Conservation (phyloP, 2,329 filamentous ascomycete species). For the Fusarium sp. region DNA sequence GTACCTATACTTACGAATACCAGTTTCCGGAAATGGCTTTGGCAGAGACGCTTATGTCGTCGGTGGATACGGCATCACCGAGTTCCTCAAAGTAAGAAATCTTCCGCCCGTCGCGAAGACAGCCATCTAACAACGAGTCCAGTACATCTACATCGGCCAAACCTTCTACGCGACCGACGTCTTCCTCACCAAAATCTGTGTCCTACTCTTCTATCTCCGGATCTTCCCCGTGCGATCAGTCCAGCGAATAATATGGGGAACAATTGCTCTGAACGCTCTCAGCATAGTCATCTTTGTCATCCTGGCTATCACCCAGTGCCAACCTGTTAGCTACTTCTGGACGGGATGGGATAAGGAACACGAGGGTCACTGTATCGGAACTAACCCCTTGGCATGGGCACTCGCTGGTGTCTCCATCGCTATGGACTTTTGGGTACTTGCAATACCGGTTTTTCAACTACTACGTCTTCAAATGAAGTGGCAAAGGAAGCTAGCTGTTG, state of each 20-base stretch:
- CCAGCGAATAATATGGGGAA: conserved; percentile 16
- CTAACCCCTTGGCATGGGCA: conserved; percentile 14
- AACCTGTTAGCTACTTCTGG: conserved; percentile 22
- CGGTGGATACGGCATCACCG: conserved; percentile 5
- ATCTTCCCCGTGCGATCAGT: conserved; percentile 9
- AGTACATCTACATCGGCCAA: conserved; percentile 19
- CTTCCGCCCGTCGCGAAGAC: rapidly evolving
- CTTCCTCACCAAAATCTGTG: conserved; percentile 18
- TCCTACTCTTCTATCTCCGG: conserved; percentile 27
- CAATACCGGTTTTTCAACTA: neutral
- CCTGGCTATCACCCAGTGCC: conserved; percentile 2
- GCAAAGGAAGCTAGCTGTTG: conserved; percentile 15
- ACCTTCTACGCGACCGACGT: conserved; percentile 20
- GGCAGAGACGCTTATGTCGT: conserved; percentile 7
- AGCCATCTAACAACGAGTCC: neutral
- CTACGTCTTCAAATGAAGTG: conserved; percentile 4
- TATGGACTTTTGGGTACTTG: conserved; percentile 12
- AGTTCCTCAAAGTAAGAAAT: neutral
- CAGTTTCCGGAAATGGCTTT: conserved; percentile 13
- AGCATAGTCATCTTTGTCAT: conserved; percentile 8
- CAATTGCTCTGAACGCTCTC: neutral
- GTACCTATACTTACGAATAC: neutral
- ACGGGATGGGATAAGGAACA: conserved; percentile 11
- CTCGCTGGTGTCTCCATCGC: conserved; percentile 6
- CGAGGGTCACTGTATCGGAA: conserved; percentile 9